These are phyloP conservation scores for Phaeotremella skinneri DNA, from an alignment of 768 basidiomycete species.

Conservation along the genomic window DNA sequence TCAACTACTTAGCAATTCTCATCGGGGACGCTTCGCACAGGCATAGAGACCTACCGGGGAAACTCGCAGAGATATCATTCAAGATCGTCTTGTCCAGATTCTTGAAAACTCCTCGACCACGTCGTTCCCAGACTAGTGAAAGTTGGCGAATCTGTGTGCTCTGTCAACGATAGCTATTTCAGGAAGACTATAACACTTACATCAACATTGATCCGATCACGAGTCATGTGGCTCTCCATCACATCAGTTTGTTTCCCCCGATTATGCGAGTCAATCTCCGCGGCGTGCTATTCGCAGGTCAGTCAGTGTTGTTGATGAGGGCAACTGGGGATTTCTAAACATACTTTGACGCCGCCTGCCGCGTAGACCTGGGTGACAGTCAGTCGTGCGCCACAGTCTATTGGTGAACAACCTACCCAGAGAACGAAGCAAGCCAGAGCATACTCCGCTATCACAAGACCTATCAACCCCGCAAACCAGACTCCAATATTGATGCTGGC, in stretches of 20 bases:
- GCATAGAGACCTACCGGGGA: constrained; percentile 40
- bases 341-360: constrained; percentile 50
- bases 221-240: constrained; percentile 43
- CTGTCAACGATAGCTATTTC: constrained; percentile 8
- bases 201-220: constrained; percentile 48
- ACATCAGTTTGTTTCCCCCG: constrained; percentile 38
- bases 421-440: constrained; percentile 49
- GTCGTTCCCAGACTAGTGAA: constrained; percentile 29
- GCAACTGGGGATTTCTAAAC: not conserved
- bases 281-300: constrained; percentile 39
- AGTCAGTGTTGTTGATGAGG: not conserved
- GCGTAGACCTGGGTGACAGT: constrained; percentile 33
- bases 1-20: constrained; percentile 4
- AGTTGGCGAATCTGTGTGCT: constrained; percentile 23
- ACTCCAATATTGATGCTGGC: constrained; percentile 31
- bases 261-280: constrained; percentile 39
- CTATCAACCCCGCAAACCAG: constrained; percentile 46
- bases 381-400: not conserved
- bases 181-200: constrained; percentile 28
- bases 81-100: constrained; percentile 47
- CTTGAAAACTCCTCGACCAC: constrained; percentile 22
- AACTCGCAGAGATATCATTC: constrained; percentile 45
- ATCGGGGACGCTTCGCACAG: not conserved
- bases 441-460: constrained; percentile 47
- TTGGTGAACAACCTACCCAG: constrained; percentile 27